A percentile compares a stretch with the other conserved stretches of the same genome.
These are phyloP conservation scores for Jaapia argillacea DNA, from an alignment of 768 basidiomycete genomes.

Conservation along the genomic window DNA sequence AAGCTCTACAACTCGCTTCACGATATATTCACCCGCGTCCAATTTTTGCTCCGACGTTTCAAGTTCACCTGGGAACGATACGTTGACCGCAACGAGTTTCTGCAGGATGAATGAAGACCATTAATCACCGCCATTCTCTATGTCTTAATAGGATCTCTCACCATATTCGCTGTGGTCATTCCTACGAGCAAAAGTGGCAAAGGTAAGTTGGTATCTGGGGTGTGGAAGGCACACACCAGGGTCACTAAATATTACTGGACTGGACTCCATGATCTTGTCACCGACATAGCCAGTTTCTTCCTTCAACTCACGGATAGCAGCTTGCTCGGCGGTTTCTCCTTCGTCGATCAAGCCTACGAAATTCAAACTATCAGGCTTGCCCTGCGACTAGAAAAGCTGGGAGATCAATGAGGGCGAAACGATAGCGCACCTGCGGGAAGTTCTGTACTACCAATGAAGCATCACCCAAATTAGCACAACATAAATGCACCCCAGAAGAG, in stretches of 20 bases:
- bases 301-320: conserved; percentile 81
- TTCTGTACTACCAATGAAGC: conserved; percentile 31
- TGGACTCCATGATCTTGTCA: conserved; percentile 47
- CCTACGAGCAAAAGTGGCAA: conserved; percentile 31
- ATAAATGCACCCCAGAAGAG: neutral
- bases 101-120: too few species aligned
- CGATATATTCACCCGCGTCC: conserved; percentile 82
- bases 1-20: conserved; percentile 61
- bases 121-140: too few species aligned
- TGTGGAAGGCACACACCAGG: conserved; percentile 44
- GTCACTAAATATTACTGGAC: conserved; percentile 55
- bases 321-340: conserved; percentile 68
- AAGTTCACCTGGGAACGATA: conserved; percentile 55
- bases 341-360: conserved; percentile 71
- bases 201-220: conserved; percentile 3
- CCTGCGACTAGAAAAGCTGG: too few species aligned
- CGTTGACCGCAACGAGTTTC: conserved; percentile 68
- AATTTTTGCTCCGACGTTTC: conserved; percentile 65
- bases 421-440: conserved; percentile 41
- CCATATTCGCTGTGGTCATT: conserved; percentile 93
- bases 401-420: conserved; percentile 20
- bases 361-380: too few species aligned
- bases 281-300: conserved; percentile 91
- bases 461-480: too few species aligned
- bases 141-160: too few species aligned